Conservation (phyloP, 2,329 filamentous ascomycete genomes). For the Colletotrichum ledebouriae region DNA sequence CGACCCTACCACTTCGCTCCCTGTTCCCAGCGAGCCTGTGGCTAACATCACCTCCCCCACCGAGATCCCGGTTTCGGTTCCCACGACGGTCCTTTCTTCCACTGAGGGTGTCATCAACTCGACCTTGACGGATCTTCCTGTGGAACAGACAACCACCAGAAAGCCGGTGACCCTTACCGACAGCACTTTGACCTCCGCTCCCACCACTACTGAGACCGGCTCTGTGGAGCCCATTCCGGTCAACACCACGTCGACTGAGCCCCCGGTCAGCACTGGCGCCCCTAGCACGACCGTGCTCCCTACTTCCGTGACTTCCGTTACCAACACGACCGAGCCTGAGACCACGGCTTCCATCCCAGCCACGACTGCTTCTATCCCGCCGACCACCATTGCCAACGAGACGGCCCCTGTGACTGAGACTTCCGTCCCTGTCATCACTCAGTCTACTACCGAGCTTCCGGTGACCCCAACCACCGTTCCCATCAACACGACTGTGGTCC, state of each 20-base stretch:
- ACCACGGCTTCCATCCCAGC: constrained; percentile 26
- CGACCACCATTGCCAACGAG: constrained; percentile 32
- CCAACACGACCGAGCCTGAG: constrained; percentile 24
- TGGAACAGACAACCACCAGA: constrained; percentile 30
- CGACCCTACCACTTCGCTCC: constrained; percentile 22
- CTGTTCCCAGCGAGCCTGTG: constrained; percentile 28
- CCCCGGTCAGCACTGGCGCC: constrained; percentile 20
- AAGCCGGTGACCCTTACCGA: constrained; percentile 16
- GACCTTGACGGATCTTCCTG: constrained; percentile 27
- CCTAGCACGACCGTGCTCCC: constrained; percentile 33
- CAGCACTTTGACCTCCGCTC: constrained; percentile 45
- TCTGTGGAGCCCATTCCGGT: constrained; percentile 49
- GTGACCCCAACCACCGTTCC: constrained; percentile 34
- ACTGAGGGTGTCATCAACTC: constrained; percentile 29
- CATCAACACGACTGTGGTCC: constrained; percentile 36
- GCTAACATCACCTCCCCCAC: constrained; percentile 34
- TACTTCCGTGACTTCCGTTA: constrained; percentile 27
- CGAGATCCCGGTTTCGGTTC: constrained; percentile 23
- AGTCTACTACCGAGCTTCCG: constrained; percentile 22
- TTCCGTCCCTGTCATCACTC: constrained; percentile 11
- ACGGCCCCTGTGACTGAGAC: constrained; percentile 18
- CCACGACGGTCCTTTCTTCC: constrained; percentile 23
- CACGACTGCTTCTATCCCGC: constrained; percentile 22
- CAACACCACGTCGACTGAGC: constrained; percentile 32
- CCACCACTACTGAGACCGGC: constrained; percentile 57